Percentiles rank a stretch among this genome's conserved stretches.
phyloP scores from a whole-genome alignment of 257 asterid genomes.

The Solanum tacnaense region DNA sequence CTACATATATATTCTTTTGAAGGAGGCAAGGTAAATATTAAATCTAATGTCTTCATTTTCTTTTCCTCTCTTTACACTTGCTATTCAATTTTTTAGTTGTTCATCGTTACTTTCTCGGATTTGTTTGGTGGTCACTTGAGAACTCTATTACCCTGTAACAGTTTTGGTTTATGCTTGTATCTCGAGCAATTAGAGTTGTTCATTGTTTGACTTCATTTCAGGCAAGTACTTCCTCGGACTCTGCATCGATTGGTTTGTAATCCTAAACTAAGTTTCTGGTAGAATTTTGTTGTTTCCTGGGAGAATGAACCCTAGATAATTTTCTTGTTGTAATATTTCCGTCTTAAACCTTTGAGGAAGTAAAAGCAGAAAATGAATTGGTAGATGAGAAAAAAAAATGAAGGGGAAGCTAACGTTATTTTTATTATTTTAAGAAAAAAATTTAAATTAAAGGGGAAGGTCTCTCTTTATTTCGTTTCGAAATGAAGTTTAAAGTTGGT shows the following conservation, averaged over 20 bases:
- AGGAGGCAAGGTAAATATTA: conserved; percentile 67
- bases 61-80: not conserved
- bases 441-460: not conserved
- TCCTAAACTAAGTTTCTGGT: not conserved
- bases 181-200: conserved; percentile 92
- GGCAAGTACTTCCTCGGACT: conserved; percentile 34
- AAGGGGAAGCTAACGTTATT: too few species aligned
- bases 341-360: not conserved
- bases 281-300: not conserved
- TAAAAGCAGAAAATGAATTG: not conserved
- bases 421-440: too few species aligned
- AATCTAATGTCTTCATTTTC: not conserved
- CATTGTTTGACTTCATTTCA: conserved; percentile 96
- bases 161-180: conserved; percentile 65
- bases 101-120: not conserved
- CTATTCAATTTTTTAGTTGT: not conserved
- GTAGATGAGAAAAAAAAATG: not conserved
- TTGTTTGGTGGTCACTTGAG: not conserved
- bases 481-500: not conserved
- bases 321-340: not conserved
- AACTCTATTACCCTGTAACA: conserved; percentile 9
- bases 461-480: not conserved
- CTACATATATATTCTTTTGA: conserved; percentile 80
- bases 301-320: not conserved
- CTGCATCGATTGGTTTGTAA: not conserved